phyloP scores from a whole-genome alignment of 768 basidiomycete genomes.

The Leccinum incarnatum region DNA sequence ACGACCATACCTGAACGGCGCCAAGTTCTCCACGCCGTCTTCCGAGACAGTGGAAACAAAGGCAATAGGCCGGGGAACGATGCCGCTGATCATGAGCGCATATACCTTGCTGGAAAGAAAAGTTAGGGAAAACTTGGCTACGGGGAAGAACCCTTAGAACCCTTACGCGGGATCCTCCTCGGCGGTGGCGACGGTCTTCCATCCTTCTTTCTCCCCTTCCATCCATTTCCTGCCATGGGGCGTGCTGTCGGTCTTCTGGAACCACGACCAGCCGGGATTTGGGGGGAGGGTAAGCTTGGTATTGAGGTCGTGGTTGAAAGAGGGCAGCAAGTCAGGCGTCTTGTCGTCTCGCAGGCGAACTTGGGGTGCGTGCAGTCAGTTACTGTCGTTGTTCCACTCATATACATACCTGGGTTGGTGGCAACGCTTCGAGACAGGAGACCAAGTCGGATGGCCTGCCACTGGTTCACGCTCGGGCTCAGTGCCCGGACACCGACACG shows the following conservation, averaged over 20 bases:
- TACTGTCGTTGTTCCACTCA: not conserved
- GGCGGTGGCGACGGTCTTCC: constrained; percentile 29
- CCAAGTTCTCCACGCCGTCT: constrained; percentile 35
- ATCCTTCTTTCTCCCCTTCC: constrained; percentile 35
- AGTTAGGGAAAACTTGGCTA: too few relatives aligned
- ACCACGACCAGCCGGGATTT: constrained; percentile 30
- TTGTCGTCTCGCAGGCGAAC: not conserved
- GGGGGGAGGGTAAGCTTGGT: constrained; percentile 29
- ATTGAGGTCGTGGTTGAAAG: constrained; percentile 14
- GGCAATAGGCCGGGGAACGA: constrained; percentile 41
- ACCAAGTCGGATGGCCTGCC: not conserved
- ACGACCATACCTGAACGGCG: constrained; percentile 31
- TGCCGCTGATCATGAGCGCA: constrained; percentile 34
- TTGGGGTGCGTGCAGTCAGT: not conserved
- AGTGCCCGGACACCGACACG: not conserved
- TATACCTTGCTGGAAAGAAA: constrained; percentile 24
- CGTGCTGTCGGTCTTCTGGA: constrained; percentile 26
- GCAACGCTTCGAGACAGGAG: not conserved
- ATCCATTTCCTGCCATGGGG: constrained; percentile 30
- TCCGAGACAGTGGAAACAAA: constrained; percentile 37
- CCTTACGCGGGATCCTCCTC: constrained; percentile 28
- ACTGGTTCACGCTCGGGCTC: not conserved
- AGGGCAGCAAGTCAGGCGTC: constrained; percentile 8
- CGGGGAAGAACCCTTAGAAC: not conserved
- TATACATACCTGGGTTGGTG: not conserved